Base-by-base conservation (phyloP, 331 rosid genomes). In the Rhamnella rubrinervis region DNA sequence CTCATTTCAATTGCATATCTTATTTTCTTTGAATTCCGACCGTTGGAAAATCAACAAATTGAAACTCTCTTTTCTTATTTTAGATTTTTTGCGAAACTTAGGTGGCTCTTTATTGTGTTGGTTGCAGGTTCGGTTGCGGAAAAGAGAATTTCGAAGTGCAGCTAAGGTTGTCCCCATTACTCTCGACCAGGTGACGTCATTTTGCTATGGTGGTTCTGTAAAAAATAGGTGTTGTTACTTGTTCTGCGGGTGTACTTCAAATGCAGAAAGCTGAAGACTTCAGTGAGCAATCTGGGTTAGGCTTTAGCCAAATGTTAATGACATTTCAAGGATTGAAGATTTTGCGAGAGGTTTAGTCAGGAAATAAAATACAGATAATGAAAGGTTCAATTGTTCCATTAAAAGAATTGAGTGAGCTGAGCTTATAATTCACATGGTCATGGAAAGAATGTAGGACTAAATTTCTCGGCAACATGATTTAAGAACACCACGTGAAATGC, bases 101-200 rank as follows among this genome's bases (percentile, higher is more conserved):
- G 65, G 25, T 61, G 20, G 41, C 7, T 47, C 49, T 56, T 8
- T 49, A 1, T 56, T 39, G 61, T 60, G 62, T 57, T 4, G 40
- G 50, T 80, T 65, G 35, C 87, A 92, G 98, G 96, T 87, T 83
- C 90, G 88, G 53, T 75, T 79, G 23, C 74, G 96, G 77, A 84
- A 77, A 61, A 79, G 88, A 66, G 97, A 93, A 51, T 65, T 93
- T 51, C 87, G 85, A 64, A 80, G 85, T 68, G 75, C 75, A 16
- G 85, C 95, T 60, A 90, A 84, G 86, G 95, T 93, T 71, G 97
- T 88, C 3, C 98, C 92, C 8, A 69, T 93, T 35, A 88, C 90
- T 31, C 98, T 90, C 71, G 98, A 90, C 75, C 97, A 90, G 98
- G 98, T 93, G 37, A 67, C 59, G 19, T 40, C 55, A n/a, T 46